Percentiles rank a stretch among this genome's conserved stretches.
phyloP scores from a whole-genome alignment of 1,284 basidiomycete genomes.

The Boletellus sp. region DNA sequence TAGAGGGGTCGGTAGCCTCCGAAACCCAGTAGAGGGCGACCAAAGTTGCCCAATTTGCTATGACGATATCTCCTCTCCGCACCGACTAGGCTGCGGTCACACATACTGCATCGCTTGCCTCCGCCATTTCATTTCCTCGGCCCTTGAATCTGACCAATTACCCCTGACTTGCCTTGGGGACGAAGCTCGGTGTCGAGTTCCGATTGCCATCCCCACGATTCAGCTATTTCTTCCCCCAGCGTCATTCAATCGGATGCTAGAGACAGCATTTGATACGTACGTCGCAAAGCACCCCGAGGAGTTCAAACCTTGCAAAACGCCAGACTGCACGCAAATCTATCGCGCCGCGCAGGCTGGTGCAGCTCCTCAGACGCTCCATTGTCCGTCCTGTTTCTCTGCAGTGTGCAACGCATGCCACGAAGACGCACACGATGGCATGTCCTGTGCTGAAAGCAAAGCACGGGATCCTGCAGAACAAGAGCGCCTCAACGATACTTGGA shows the following conservation, averaged over 20 bases:
- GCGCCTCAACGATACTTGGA: slow-evolving; percentile 44
- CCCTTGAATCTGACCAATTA: slow-evolving; percentile 41
- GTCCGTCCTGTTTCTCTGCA: slow-evolving; percentile 49
- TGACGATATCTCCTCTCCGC: slow-evolving; percentile 41
- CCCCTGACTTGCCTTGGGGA: slow-evolving; percentile 54
- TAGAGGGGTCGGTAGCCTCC: slow-evolving; percentile 11
- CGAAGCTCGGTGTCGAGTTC: slow-evolving; percentile 42
- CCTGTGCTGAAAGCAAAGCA: slow-evolving; percentile 41
- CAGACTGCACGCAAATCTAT: slow-evolving; percentile 57
- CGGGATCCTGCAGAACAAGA: slow-evolving; percentile 42
- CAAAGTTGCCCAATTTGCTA: slow-evolving; percentile 51
- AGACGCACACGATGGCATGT: slow-evolving; percentile 49
- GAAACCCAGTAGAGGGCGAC: slow-evolving; percentile 14
- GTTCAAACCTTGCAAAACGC: slow-evolving; percentile 53
- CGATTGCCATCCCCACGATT: slow-evolving; percentile 50
- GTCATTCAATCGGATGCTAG: slow-evolving; percentile 44
- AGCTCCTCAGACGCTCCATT: slow-evolving; percentile 34
- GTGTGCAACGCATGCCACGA: slow-evolving; percentile 52
- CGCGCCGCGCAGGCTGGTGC: slow-evolving; percentile 28
- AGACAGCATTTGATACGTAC: slow-evolving; percentile 43
- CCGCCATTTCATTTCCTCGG: slow-evolving; percentile 47
- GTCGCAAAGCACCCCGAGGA: slow-evolving; percentile 44
- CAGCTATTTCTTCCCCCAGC: slow-evolving; percentile 42
- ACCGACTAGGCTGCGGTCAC: slow-evolving; percentile 49
- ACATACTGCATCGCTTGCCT: slow-evolving; percentile 51